Evolutionary conservation across 306 rosid genomes (phyloP).

Genomic region (Lathyrus tuberosus): DNA sequence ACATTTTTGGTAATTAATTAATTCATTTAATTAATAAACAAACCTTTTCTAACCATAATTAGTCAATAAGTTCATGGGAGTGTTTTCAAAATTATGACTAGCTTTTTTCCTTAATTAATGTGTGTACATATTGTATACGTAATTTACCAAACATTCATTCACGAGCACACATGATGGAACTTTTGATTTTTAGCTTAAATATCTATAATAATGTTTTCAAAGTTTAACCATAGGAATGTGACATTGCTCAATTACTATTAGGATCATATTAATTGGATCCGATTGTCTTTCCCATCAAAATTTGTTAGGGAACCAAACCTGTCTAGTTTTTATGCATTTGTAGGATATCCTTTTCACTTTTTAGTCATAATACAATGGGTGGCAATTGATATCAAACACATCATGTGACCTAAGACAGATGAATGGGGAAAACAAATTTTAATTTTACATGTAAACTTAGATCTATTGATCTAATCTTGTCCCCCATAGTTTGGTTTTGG

Average conservation of each 20-base stretch:
- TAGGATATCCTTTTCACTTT: conserved; percentile 47
- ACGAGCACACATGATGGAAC: not conserved
- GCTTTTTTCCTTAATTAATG: not conserved
- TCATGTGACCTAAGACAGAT: conserved; percentile 54
- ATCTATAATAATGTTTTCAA: conserved; percentile 6
- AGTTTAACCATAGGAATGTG: conserved; percentile 25
- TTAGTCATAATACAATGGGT: conserved; percentile 34
- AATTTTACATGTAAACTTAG: conserved; percentile 8
- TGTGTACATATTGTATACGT: not conserved
- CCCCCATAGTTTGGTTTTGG: conserved; percentile 39
- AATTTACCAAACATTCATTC: conserved; percentile 31
- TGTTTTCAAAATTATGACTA: conserved; percentile 24
- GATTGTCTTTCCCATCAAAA: conserved; percentile 48
- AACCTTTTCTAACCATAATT: conserved; percentile 5
- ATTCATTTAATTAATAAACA: not conserved
- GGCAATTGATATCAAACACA: conserved; percentile 46
- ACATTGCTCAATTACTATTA: conserved; percentile 26
- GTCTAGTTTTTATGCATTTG: conserved; percentile 43
- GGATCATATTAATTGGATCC: conserved; percentile 53
- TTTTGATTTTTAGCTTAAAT: not conserved
- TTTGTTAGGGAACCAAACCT: conserved; percentile 49
- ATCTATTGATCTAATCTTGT: conserved; percentile 44
- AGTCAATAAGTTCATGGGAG: conserved; percentile 4
- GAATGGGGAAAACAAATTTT: conserved; percentile 41
- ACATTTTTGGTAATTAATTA: conserved; percentile 12